A percentile compares a stretch with the other conserved stretches of the same genome.
These are phyloP conservation scores for Schwanniomyces polymorphus DNA, from an alignment of 805 yeast species.

Conservation along the genomic window DNA sequence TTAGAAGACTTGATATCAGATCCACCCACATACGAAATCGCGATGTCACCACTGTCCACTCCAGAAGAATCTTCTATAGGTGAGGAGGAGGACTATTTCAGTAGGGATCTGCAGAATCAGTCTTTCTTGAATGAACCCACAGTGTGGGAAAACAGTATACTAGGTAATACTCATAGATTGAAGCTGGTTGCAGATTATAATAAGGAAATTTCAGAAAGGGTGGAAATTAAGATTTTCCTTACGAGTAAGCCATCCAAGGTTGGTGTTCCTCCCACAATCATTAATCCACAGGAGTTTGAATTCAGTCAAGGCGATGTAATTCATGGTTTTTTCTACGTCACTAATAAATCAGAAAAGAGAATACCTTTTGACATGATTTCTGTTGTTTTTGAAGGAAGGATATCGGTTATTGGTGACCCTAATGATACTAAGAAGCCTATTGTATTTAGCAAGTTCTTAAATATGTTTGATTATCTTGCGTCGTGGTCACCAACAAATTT, in stretches of 20 bases:
- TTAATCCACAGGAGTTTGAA: conserved; percentile 40
- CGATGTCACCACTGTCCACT: not conserved
- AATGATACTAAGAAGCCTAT: conserved; percentile 18
- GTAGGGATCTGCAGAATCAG: not conserved
- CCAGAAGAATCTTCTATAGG: not conserved
- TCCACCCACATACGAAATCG: conserved; percentile 20
- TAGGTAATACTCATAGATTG: conserved; percentile 36
- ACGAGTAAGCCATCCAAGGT: conserved; percentile 32
- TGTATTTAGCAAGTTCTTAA: conserved; percentile 35
- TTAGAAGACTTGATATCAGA: conserved; percentile 23
- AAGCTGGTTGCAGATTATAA: conserved; percentile 29
- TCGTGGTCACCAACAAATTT: conserved; percentile 45
- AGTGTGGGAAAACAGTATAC: conserved; percentile 36
- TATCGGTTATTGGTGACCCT: conserved; percentile 15
- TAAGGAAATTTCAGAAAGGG: conserved; percentile 23
- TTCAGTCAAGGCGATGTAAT: conserved; percentile 66
- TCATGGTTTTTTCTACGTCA: conserved; percentile 52
- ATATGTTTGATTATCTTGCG: conserved; percentile 53
- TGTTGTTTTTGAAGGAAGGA: conserved; percentile 56
- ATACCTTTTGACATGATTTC: conserved; percentile 65
- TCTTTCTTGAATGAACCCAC: conserved; percentile 18
- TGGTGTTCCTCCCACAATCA: conserved; percentile 23
- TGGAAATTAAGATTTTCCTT: conserved; percentile 27
- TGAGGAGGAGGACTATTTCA: not conserved
- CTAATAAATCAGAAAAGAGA: conserved; percentile 37